Percentiles rank a stretch among this genome's conserved stretches.
phyloP scores from a whole-genome alignment of 1,284 basidiomycete genomes.

The Ganoderma resinaceum region DNA sequence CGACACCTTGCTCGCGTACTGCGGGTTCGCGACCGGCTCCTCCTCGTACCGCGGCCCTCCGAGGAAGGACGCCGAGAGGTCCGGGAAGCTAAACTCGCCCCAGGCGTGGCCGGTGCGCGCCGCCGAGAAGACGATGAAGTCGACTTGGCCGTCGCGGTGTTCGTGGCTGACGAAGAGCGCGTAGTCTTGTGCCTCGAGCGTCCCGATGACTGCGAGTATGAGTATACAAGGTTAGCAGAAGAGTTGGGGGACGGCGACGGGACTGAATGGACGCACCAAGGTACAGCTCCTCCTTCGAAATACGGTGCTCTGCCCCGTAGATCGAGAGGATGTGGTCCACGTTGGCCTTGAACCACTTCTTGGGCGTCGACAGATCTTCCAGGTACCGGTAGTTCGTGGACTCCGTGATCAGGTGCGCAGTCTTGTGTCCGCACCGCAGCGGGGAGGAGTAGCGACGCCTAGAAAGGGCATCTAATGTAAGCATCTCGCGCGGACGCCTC shows the following conservation, averaged over 20 bases:
- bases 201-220: constrained; percentile 64
- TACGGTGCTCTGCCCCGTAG: constrained; percentile 59
- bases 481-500: not conserved
- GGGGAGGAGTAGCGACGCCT: constrained; percentile 64
- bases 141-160: constrained; percentile 65
- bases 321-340: constrained; percentile 66
- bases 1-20: constrained; percentile 26
- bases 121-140: constrained; percentile 71
- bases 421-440: constrained; percentile 67
- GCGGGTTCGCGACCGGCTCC: constrained; percentile 19
- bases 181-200: constrained; percentile 71
- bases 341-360: constrained; percentile 75
- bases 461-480: not conserved
- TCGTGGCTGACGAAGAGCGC: constrained; percentile 74
- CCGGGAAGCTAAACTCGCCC: constrained; percentile 68
- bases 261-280: constrained; percentile 55
- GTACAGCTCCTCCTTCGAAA: constrained; percentile 74
- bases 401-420: constrained; percentile 72
- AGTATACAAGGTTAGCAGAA: not conserved
- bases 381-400: constrained; percentile 73
- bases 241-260: not conserved
- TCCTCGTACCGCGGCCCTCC: constrained; percentile 37
- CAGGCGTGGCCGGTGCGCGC: constrained; percentile 61
- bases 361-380: constrained; percentile 63
- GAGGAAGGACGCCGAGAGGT: constrained; percentile 43